These are phyloP conservation scores for Microsporum canis DNA, from an alignment of 2,329 filamentous ascomycete species.

Conservation along the genomic window DNA sequence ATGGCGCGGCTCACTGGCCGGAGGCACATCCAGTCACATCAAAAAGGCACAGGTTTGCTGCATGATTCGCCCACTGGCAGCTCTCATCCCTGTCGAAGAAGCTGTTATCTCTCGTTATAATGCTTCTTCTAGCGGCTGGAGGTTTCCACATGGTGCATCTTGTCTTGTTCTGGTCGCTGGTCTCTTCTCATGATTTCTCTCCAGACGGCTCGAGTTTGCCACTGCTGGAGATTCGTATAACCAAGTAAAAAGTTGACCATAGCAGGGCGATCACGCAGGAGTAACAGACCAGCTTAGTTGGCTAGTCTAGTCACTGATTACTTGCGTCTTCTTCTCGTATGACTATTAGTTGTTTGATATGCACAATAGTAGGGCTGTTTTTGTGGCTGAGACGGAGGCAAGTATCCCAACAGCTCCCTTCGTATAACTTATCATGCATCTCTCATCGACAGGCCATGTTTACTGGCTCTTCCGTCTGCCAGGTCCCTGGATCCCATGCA, in stretches of 20 bases:
- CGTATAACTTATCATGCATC: neutral
- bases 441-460: neutral
- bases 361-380: neutral
- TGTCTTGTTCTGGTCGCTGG: too few species aligned
- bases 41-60: neutral
- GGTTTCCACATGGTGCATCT: neutral
- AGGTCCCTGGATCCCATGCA: neutral
- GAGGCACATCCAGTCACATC: constrained; percentile 1
- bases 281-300: neutral
- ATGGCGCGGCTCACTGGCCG: neutral
- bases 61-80: neutral
- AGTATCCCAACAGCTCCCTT: neutral
- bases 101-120: too few species aligned
- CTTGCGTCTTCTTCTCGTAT: neutral
- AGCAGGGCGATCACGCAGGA: neutral
- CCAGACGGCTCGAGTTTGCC: neutral
- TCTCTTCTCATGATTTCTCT: too few species aligned
- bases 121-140: neutral
- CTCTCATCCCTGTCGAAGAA: neutral
- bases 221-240: neutral
- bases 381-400: neutral
- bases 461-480: neutral
- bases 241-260: neutral
- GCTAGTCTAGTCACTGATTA: neutral
- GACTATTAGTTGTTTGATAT: neutral